phyloP scores from a whole-genome alignment of 805 yeast genomes.

The Ogataea neopini region DNA sequence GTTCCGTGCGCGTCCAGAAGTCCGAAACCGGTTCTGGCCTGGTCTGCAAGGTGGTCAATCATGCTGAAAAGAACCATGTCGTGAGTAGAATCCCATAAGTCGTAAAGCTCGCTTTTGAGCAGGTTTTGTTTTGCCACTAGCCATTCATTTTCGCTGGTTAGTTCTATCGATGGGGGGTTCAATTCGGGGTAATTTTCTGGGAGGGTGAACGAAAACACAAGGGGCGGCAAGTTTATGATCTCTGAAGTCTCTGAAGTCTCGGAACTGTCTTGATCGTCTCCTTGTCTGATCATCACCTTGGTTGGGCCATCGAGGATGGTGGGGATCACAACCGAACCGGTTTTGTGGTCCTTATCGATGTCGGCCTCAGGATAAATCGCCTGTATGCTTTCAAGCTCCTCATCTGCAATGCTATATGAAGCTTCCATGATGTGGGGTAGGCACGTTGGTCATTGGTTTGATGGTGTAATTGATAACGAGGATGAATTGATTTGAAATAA shows the following conservation, averaged over 20 bases:
- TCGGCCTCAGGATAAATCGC: slow-evolving; percentile 44
- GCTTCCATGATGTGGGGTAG: no score
- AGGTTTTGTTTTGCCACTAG: slow-evolving; percentile 24
- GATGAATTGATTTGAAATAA: neutral
- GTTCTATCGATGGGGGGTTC: slow-evolving; percentile 29
- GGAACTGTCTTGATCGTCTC: neutral
- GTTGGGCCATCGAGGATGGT: slow-evolving; percentile 27
- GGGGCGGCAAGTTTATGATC: slow-evolving; percentile 31
- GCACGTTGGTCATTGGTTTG: no score
- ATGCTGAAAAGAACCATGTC: slow-evolving; percentile 45
- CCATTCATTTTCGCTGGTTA: slow-evolving; percentile 34
- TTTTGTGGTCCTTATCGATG: slow-evolving; percentile 3
- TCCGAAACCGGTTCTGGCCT: slow-evolving; percentile 21
- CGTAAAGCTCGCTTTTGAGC: slow-evolving; percentile 18
- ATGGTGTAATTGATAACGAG: neutral
- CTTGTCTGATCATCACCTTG: slow-evolving; percentile 17
- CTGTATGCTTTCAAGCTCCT: slow-evolving; percentile 43
- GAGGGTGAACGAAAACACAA: slow-evolving; percentile 33
- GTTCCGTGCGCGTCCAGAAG: slow-evolving; percentile 11
- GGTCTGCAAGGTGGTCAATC: slow-evolving; percentile 41
- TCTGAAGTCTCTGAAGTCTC: neutral
- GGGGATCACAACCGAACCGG: slow-evolving; percentile 35
- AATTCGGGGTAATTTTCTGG: slow-evolving; percentile 40
- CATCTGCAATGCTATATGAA: slow-evolving; percentile 21
- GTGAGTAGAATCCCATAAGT: slow-evolving; percentile 28